phyloP scores from a whole-genome alignment of 768 basidiomycete genomes.

The Leccinum boreale region DNA sequence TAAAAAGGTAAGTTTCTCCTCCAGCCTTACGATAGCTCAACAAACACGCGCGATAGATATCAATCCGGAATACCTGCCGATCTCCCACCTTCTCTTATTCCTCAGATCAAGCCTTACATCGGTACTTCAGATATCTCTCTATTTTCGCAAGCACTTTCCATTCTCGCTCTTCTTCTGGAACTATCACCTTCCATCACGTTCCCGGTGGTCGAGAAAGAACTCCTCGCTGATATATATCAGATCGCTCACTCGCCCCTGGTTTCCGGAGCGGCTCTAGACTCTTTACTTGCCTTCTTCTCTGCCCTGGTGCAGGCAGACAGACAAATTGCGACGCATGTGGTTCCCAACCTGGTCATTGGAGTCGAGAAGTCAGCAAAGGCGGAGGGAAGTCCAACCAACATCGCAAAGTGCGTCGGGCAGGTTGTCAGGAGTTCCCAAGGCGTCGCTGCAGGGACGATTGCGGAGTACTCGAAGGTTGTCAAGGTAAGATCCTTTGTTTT shows the following conservation, averaged over 20 bases:
- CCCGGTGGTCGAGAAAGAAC: constrained; percentile 71
- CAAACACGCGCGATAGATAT: constrained; percentile 35
- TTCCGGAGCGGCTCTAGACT: constrained; percentile 74
- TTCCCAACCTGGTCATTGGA: constrained; percentile 67
- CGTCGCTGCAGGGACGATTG: constrained; percentile 79
- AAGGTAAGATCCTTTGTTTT: constrained; percentile 47
- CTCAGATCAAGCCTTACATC: constrained; percentile 74
- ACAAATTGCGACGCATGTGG: constrained; percentile 77
- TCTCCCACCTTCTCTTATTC: constrained; percentile 60
- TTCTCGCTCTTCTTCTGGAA: constrained; percentile 66
- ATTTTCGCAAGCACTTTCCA: constrained; percentile 66
- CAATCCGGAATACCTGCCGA: constrained; percentile 47
- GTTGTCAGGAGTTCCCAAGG: constrained; percentile 69
- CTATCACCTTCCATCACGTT: constrained; percentile 64
- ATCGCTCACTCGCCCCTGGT: constrained; percentile 79
- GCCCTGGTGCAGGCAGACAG: constrained; percentile 80
- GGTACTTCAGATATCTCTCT: constrained; percentile 74
- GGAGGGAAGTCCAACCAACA: constrained; percentile 60
- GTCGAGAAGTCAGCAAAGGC: constrained; percentile 62
- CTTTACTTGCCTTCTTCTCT: constrained; percentile 77
- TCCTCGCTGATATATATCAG: constrained; percentile 61
- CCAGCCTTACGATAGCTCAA: background rate
- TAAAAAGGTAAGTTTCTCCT: constrained; percentile 52
- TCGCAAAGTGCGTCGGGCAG: constrained; percentile 82
- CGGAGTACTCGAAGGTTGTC: constrained; percentile 78